Base-by-base conservation (phyloP, 257 asterid species). In the Mitragyna speciosa region DNA sequence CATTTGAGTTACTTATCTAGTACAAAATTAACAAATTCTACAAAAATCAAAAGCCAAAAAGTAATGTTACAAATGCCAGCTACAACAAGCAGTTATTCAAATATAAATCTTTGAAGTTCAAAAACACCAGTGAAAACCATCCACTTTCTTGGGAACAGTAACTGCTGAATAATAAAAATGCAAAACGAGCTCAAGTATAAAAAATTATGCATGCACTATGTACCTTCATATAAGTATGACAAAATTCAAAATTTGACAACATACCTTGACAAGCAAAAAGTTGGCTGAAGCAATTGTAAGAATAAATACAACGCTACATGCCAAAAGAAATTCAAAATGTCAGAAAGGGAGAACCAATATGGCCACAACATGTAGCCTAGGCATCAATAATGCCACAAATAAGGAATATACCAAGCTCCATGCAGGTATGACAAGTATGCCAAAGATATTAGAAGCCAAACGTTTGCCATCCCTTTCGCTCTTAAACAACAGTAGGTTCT, bases 251-350 rank as follows among this genome's bases (percentile, higher is more conserved):
- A 65, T 49, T 69, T 58, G 74, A 78, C n/a, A 75, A 88, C 94
- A 10, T 64, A 93, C 99, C 98, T 92, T 95, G 76, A 95, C 99
- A 72, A 95, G 86, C 79, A 89, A 79, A 86, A 88, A 95, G 89
- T 95, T 95, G 76, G 89, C 94, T 65, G 94, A 87, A 77, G 97
- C 96, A 84, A 93, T 95, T 65, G 86, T 75, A 36, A 91, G 56
- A 76, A 95, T 81, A 75, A 92, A 92, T 54, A 92, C 47, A 89
- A 95, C 33, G 81, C 99, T 95, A 95, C 91, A 89, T 80, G 61
- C 41, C 76, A 73, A 48, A 74, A 24, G 59, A 39, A 78, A 39
- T 19, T 24, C 1, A 52, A 76, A 69, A 59, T 58, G 79, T 80
- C 70, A 87, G 36, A 45, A 67, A 49, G 81, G 79, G 70, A 71